These are phyloP conservation scores for Pezicula carpinea DNA, from an alignment of 2,329 filamentous ascomycete species.

Conservation along the genomic window DNA sequence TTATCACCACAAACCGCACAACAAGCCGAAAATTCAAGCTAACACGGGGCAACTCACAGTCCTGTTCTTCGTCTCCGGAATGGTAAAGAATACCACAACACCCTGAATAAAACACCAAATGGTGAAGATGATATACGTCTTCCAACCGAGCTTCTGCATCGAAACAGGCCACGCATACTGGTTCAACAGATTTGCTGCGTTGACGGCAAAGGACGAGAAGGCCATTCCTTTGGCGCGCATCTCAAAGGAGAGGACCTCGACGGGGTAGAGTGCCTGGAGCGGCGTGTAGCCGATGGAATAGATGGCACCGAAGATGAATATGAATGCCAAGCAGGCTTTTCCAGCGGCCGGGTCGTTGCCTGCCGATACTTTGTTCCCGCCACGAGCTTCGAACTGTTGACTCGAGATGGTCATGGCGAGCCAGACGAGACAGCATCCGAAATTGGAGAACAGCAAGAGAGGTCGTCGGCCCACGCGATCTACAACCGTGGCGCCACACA, in stretches of 20 bases:
- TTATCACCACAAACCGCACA: too few relatives aligned
- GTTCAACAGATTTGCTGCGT: conserved; percentile 39
- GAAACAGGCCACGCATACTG: conserved; percentile 42
- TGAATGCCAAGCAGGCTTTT: conserved; percentile 43
- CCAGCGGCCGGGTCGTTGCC: conserved; percentile 28
- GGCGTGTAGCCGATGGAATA: conserved; percentile 43
- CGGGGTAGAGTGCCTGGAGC: conserved; percentile 43
- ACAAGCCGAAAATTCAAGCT: not conserved
- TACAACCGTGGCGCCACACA: conserved; percentile 48
- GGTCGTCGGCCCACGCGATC: conserved; percentile 54
- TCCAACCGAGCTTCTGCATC: conserved; percentile 44
- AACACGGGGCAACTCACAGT: conserved; percentile 27
- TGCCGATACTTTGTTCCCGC: conserved; percentile 15
- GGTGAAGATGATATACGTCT: conserved; percentile 48
- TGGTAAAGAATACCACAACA: conserved; percentile 41
- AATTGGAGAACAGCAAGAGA: conserved; percentile 44
- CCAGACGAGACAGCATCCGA: conserved; percentile 43
- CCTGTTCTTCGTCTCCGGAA: conserved; percentile 46
- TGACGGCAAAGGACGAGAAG: conserved; percentile 40
- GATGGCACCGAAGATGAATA: conserved; percentile 48
- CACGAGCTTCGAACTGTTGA: conserved; percentile 23
- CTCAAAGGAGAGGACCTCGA: conserved; percentile 47
- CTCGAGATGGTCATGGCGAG: conserved; percentile 40
- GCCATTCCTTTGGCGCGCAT: conserved; percentile 52
- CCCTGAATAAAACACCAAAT: conserved; percentile 37